Conservation (phyloP, 1,139 yeast species). For the Suhomyces maxii region DNA sequence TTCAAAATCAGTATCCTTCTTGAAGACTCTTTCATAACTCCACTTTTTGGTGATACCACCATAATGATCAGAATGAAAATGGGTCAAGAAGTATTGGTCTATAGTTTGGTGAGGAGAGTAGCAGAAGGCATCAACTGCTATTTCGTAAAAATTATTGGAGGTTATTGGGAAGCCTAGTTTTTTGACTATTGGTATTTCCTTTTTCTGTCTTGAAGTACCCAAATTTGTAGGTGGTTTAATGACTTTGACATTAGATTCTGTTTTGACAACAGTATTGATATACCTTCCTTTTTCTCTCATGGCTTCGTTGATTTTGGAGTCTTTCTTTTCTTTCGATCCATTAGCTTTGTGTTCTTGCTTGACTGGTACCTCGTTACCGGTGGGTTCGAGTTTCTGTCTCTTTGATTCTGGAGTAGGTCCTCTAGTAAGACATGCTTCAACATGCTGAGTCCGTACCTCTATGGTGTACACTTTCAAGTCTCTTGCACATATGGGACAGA, state of each 20-base stretch:
- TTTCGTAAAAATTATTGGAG: slow-evolving; percentile 21
- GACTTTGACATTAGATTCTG: slow-evolving; percentile 8
- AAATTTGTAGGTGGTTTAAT: slow-evolving; percentile 26
- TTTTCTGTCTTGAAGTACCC: slow-evolving; percentile 20
- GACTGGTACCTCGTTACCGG: background rate
- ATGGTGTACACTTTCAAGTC: slow-evolving; percentile 36
- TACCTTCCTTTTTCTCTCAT: slow-evolving; percentile 12
- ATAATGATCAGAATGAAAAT: slow-evolving; percentile 93
- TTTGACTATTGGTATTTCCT: slow-evolving; percentile 57
- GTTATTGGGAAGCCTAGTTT: slow-evolving; percentile 43
- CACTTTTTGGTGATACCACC: slow-evolving; percentile 80
- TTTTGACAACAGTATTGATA: slow-evolving; percentile 13
- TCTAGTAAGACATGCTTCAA: slow-evolving; percentile 49
- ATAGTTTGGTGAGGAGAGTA: slow-evolving; percentile 50
- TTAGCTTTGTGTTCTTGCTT: background rate
- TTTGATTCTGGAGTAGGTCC: background rate
- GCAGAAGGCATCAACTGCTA: slow-evolving; percentile 72
- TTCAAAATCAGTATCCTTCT: slow-evolving; percentile 27
- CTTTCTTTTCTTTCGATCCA: background rate
- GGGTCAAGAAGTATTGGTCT: slow-evolving; percentile 62
- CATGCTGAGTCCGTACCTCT: slow-evolving; percentile 54
- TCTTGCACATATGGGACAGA: slow-evolving; percentile 53
- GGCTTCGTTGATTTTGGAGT: background rate
- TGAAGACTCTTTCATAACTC: slow-evolving; percentile 50
- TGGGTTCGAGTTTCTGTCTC: background rate